phyloP scores from a whole-genome alignment of 108 stramenopile genomes.

The Conticribra guillardii region DNA sequence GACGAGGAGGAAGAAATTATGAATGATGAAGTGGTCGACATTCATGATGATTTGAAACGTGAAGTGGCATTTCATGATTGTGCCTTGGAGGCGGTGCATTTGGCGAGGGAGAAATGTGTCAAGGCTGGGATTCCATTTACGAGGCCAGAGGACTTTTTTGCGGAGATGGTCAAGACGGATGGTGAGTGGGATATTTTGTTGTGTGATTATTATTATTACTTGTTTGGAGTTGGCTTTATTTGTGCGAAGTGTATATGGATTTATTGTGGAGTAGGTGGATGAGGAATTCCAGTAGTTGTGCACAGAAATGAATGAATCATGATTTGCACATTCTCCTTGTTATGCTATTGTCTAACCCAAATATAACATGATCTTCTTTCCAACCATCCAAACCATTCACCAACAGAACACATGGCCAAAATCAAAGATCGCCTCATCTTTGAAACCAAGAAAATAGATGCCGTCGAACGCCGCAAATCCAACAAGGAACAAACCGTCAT shows the following conservation, averaged over 20 bases:
- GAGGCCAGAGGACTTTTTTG: slow-evolving; percentile 97
- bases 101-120: slow-evolving; percentile 69
- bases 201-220: background rate
- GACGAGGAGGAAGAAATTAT: slow-evolving; percentile 47
- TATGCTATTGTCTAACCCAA: background rate
- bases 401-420: slow-evolving; percentile 90
- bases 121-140: slow-evolving; percentile 72
- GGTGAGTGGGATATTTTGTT: slow-evolving; percentile 67
- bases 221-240: no score
- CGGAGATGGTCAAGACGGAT: slow-evolving; percentile 99
- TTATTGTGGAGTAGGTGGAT: no score
- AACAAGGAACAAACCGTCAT: slow-evolving; percentile 78
- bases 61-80: slow-evolving; percentile 96
- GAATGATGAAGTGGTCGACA: slow-evolving; percentile 67
- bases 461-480: slow-evolving; percentile 90
- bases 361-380: background rate
- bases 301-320: no score
- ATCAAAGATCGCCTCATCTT: slow-evolving; percentile 98
- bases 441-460: slow-evolving; percentile 98
- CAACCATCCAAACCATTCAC: slow-evolving; percentile 14
- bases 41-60: slow-evolving; percentile 96
- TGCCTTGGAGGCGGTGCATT: slow-evolving; percentile 87
- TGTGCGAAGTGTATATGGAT: no score
- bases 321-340: no score
- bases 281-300: no score